Percentiles rank a stretch among this genome's conserved stretches.
Evolutionary conservation across 225 moss, liverwort and hornwort genomes (phyloP).

Genomic region (Takakia lepidozioides): DNA sequence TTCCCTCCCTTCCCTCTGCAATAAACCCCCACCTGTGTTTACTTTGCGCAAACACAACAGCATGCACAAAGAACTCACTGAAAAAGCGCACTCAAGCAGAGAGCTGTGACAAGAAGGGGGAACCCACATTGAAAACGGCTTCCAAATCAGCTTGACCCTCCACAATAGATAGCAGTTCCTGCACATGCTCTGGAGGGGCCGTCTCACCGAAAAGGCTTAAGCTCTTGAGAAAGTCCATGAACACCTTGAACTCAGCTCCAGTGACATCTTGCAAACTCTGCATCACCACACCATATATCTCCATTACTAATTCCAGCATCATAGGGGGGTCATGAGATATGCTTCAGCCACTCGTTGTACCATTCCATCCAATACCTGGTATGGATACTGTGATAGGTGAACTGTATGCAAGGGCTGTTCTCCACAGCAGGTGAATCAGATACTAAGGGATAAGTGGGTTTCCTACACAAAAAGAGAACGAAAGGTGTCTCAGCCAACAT

Average conservation of each 20-base stretch:
- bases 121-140: constrained; percentile 85
- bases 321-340: too few relatives aligned
- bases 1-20: background rate
- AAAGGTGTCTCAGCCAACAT: too few relatives aligned
- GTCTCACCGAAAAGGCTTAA: constrained; percentile 75
- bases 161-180: constrained; percentile 94
- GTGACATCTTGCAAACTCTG: constrained; percentile 99
- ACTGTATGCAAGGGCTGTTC: too few relatives aligned
- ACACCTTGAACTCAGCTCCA: constrained; percentile 99
- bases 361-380: too few relatives aligned
- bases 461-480: constrained; percentile 1
- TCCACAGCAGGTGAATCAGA: too few relatives aligned
- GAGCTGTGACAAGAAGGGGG: too few relatives aligned
- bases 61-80: background rate
- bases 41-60: background rate
- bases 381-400: too few relatives aligned
- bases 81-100: background rate
- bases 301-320: too few relatives aligned
- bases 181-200: constrained; percentile 81
- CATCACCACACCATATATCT: too few relatives aligned
- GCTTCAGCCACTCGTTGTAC: too few relatives aligned
- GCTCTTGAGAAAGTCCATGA: constrained; percentile 98
- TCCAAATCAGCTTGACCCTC: constrained; percentile 99
- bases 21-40: background rate
- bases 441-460: too few relatives aligned